These are phyloP conservation scores for Fraxinus velutina DNA, from an alignment of 305 asterid species.

Conservation along the genomic window DNA sequence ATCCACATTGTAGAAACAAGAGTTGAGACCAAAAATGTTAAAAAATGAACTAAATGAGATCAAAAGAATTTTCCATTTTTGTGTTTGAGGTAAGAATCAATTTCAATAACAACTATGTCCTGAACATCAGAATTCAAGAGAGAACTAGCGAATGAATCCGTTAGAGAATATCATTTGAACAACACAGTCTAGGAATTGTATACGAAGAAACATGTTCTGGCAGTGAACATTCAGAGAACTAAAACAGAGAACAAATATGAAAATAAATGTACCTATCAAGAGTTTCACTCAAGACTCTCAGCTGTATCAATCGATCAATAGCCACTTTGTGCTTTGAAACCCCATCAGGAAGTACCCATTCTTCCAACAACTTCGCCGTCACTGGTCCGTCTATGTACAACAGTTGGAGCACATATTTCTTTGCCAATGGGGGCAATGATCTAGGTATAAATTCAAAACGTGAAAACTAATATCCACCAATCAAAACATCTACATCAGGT, in stretches of 20 bases:
- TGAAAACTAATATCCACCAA: constrained; percentile 9
- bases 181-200: background rate
- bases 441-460: constrained; percentile 34
- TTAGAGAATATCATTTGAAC: background rate
- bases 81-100: background rate
- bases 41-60: background rate
- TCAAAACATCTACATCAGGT: background rate
- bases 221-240: background rate
- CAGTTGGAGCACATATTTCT: constrained; percentile 79
- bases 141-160: background rate
- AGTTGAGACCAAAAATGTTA: background rate
- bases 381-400: constrained; percentile 65
- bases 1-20: background rate
- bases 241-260: background rate
- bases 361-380: constrained; percentile 66
- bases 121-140: background rate
- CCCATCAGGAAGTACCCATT: constrained; percentile 86
- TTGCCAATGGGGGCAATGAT: constrained; percentile 92
- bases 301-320: constrained; percentile 74
- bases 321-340: constrained; percentile 81
- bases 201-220: background rate
- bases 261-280: constrained; percentile 59
- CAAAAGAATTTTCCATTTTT: background rate
- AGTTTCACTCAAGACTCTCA: constrained; percentile 75
- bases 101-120: background rate